Evolutionary conservation across 108 stramenopile species (phyloP), one percentile per base, ranked within the genome.

Genomic region (Nitzschia sp.): DNA sequence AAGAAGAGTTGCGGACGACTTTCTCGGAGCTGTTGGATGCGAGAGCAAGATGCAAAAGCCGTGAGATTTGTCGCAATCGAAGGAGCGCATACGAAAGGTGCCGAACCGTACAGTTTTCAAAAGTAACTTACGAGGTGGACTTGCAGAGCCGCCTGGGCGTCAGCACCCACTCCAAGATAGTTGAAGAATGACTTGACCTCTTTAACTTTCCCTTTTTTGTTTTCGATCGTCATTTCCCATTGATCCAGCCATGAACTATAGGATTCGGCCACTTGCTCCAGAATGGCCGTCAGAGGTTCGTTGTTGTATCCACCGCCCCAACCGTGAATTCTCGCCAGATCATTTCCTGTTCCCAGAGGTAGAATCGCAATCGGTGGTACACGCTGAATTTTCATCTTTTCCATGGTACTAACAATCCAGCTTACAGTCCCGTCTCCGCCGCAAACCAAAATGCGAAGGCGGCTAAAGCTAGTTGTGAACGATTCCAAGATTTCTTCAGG

Each of bases 391-490:
- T 86, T 66, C 88, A 96, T 78, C 53, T 80, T 83, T 53, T 93
- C 91, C 11, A 96, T 70, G n/a, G 81, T 79, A 53, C 73, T 80
- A 22, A 96, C 80, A 38, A 96, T 93, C 96, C 96, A 96, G 62
- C 87, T 89, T 2, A 94, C 91, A n/a, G 92, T 96, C 6, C 96
- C 96, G 68, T 96, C 96, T 1, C 96, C 96, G 11, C 96, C 96
- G 66, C 93, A 94, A 26, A 94, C 83, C 48, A 96, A 62, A 30
- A 96, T 82, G 44, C 93, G 79, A 13, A 92, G 71, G 13, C 83
- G 68, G 47, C 73, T 83, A 11, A 96, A 69, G 29, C 35, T 38
- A 16, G 58, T 78, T 33, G 78, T 76, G 67, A 91, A 92, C 8
- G 88, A 88, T 66, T 85, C 78, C 47, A 96, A 66, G n/a, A 91